These are phyloP conservation scores for Globisporangium echinulatum DNA, from an alignment of 352 stramenopile species.

Conservation along the genomic window DNA sequence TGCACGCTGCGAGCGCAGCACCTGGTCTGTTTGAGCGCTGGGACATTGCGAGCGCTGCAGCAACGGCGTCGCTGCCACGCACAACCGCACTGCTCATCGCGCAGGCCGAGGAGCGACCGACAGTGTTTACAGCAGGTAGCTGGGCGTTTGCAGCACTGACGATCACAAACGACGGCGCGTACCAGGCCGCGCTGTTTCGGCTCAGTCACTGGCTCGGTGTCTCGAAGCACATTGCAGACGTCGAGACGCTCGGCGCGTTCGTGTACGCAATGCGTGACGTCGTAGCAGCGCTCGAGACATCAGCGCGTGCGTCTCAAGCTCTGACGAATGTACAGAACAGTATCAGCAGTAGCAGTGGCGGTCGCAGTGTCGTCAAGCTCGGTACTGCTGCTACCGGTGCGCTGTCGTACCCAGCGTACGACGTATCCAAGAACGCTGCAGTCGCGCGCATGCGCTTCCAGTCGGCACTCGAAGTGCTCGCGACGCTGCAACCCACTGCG, in stretches of 20 bases:
- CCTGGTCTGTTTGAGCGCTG: conserved; percentile 15
- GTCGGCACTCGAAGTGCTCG: conserved; percentile 16
- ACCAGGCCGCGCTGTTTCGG: conserved; percentile 33
- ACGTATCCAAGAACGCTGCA: conserved; percentile 42
- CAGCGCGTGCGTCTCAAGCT: neutral
- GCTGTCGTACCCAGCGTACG: conserved; percentile 44
- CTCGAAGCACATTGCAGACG: conserved; percentile 15
- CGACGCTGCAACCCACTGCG: neutral
- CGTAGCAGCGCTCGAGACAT: neutral
- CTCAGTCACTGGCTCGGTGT: conserved; percentile 37
- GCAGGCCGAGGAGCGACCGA: neutral
- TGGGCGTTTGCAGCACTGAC: conserved; percentile 50
- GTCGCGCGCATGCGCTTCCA: conserved; percentile 41
- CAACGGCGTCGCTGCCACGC: neutral
- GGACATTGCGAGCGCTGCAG: conserved; percentile 4
- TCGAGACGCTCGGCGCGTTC: conserved; percentile 24
- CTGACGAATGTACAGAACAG: neutral
- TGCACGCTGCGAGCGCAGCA: conserved; percentile 10
- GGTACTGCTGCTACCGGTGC: neutral
- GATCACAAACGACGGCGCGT: conserved; percentile 47
- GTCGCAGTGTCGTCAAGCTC: too few relatives aligned
- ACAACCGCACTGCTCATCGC: neutral
- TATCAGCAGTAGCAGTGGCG: neutral
- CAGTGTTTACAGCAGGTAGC: conserved; percentile 22
- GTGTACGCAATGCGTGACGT: conserved; percentile 26